Base-by-base conservation (phyloP, 805 yeast species). In the Lipomyces yamanashiensis region DNA sequence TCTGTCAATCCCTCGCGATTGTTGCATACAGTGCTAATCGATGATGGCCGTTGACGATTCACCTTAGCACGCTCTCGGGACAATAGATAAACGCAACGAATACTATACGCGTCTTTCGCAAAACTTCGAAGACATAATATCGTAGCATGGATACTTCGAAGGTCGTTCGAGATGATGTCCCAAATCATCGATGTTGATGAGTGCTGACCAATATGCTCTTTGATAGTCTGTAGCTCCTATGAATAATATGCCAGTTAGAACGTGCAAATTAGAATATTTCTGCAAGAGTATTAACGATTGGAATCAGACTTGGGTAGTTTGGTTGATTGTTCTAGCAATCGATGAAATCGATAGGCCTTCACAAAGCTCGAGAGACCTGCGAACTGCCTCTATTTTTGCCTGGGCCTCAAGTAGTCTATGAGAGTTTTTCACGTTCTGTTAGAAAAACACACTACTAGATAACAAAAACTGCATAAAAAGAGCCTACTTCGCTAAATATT, bases 81-180 rank as follows among this genome's bases (percentile, higher is more conserved):
- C 17, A 52, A 47, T 15, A 17, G 12, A 40, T 40, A 23, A 34
- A 47, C 56, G 19, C 47, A 52, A 10, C 47, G 45, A 19, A 52
- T 36, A 5, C 33, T 10, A n/a, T 17, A 37, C 9, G 28, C 58
- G 33, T 54, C 58, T 43, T 28, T 40, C 19, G 19, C 23, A 44
- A 54, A 54, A 36, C 7, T 34, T 4, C 17, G 21, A 23, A 54
- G 17, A 7, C 36, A 12, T 9, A 8, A 5, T 4, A 10, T 54
- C n/a, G 44, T 54, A 13, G 50, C 39, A 54, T 43, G 36, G 5
- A 54, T 34, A 12, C n/a, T 43, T 36, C 34, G 41, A 19, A 54
- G 39, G 17, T 23, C 37, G 50, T 23, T 23, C n/a, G 21, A 5
- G n/a, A 54, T 28, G 17, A 10, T 2, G n/a, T 6, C 13, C 41